These are phyloP conservation scores for Aspergillus viridinutans DNA, from an alignment of 2,329 filamentous ascomycete species.

Conservation along the genomic window DNA sequence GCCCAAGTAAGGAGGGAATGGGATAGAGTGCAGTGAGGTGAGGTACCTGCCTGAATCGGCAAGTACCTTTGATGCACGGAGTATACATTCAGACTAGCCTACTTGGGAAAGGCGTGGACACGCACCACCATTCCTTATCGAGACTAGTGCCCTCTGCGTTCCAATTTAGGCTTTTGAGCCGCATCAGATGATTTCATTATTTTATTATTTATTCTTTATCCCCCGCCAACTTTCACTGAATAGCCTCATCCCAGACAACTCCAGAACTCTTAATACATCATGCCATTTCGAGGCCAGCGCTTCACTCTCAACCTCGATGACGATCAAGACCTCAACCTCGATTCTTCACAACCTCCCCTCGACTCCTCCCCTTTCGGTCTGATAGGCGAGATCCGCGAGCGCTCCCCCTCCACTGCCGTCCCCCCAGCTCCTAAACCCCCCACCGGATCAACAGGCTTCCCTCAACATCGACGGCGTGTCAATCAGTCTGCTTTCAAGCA, in stretches of 20 bases:
- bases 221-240: background rate
- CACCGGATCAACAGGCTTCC: slow-evolving; percentile 65
- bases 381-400: slow-evolving; percentile 76
- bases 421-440: slow-evolving; percentile 55
- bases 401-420: slow-evolving; percentile 49
- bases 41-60: slow-evolving; percentile 11
- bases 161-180: slow-evolving; percentile 38
- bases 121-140: slow-evolving; percentile 16
- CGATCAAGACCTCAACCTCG: slow-evolving; percentile 43
- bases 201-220: slow-evolving; percentile 12
- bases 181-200: slow-evolving; percentile 21
- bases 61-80: slow-evolving; percentile 1
- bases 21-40: slow-evolving; percentile 5
- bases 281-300: slow-evolving; percentile 56
- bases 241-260: background rate
- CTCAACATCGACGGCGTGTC: slow-evolving; percentile 76
- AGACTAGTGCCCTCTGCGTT: slow-evolving; percentile 20
- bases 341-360: slow-evolving; percentile 13
- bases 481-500: slow-evolving; percentile 76
- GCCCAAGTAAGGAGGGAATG: too few species aligned
- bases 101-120: slow-evolving; percentile 10
- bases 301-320: slow-evolving; percentile 59
- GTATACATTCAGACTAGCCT: background rate
- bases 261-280: slow-evolving; percentile 16
- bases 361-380: slow-evolving; percentile 36